phyloP scores from a whole-genome alignment of 371 early-diverging fungal genomes.

The Mucor saturninus region DNA sequence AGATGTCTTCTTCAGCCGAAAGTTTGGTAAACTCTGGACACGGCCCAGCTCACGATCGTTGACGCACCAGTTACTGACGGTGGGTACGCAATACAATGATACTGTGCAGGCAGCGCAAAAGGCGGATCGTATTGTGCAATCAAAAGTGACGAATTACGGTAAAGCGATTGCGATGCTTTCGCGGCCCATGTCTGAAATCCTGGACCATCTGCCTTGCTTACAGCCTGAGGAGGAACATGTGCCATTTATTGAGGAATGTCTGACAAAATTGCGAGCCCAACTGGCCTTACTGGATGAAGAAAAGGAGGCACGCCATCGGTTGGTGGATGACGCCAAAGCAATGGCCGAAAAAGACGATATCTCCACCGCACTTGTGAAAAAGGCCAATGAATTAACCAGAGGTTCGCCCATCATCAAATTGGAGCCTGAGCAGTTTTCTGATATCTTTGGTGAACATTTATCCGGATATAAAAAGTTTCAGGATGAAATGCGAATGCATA shows the following conservation, averaged over 20 bases:
- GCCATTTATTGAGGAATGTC: slow-evolving; percentile 13
- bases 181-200: slow-evolving; percentile 31
- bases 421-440: slow-evolving; percentile 76
- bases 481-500: slow-evolving; percentile 44
- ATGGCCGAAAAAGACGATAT: slow-evolving; percentile 76
- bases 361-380: slow-evolving; percentile 38
- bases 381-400: slow-evolving; percentile 50
- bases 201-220: slow-evolving; percentile 24
- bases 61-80: slow-evolving; percentile 63
- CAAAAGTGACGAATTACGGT: slow-evolving; percentile 68
- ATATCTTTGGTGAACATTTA: slow-evolving; percentile 67
- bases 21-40: slow-evolving; percentile 60
- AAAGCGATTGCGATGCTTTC: slow-evolving; percentile 67
- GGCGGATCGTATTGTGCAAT: slow-evolving; percentile 67
- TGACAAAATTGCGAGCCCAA: slow-evolving; percentile 23
- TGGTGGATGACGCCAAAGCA: slow-evolving; percentile 61
- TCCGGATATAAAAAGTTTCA: slow-evolving; percentile 66
- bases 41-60: slow-evolving; percentile 65
- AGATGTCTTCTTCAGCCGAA: slow-evolving; percentile 66
- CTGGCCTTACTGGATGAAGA: slow-evolving; percentile 9
- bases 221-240: slow-evolving; percentile 21
- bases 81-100: slow-evolving; percentile 62
- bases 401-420: slow-evolving; percentile 67
- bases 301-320: slow-evolving; percentile 52
- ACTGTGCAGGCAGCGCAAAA: slow-evolving; percentile 72